Evolutionary conservation across 495 filamentous ascomycete species (phyloP), one percentile per base, ranked within the genome.

Genomic region (Opeltia flavorubescens): DNA sequence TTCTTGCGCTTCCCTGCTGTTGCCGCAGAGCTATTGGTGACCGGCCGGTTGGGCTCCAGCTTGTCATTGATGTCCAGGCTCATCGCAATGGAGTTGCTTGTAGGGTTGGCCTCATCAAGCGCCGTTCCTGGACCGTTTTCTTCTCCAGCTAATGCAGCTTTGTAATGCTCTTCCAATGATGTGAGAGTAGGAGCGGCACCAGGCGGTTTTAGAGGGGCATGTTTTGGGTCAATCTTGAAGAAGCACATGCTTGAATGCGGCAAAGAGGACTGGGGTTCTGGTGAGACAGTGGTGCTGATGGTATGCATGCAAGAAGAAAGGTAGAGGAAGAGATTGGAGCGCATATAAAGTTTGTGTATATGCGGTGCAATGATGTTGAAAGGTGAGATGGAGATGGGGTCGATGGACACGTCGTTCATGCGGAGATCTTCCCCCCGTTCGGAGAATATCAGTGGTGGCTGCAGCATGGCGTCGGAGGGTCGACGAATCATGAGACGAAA

Each of bases 131-230:
- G 8, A 3, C 36, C 29, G 5, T 13, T 12, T 15, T 21, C 20
- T 35, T 50, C 40, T 4, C 39, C 35, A 8, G 40, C 17, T 1
- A 38, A 3, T 0, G n/a, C 31, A 17, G 2, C 11, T 27, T 21
- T 29, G 36, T 24, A n/a, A 29, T 50, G 41, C 15, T 54, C 20
- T 39, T 51, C 49, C 24, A 56, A 44, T 1, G 50, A 50, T 3
- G 47, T 51, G 1, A 56, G 40, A 24, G 51, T 56, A 1, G 54
- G 54, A 6, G 51, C 54, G 17, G 54, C 47, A 26, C 54, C 54
- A 0, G 54, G 54, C 0, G 50, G 54, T 15, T 30, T 46, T 0
- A 56, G 27, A 12, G 54, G 54, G 4, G 47, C 47, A 17, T 43
- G 25, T 11, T 53, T 38, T 20, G 54, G 51, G 13, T 49, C 45